A percentile compares a stretch with the other conserved stretches of the same genome.
phyloP scores from a whole-genome alignment of 139 green algal species.

The Closterium sp. region DNA sequence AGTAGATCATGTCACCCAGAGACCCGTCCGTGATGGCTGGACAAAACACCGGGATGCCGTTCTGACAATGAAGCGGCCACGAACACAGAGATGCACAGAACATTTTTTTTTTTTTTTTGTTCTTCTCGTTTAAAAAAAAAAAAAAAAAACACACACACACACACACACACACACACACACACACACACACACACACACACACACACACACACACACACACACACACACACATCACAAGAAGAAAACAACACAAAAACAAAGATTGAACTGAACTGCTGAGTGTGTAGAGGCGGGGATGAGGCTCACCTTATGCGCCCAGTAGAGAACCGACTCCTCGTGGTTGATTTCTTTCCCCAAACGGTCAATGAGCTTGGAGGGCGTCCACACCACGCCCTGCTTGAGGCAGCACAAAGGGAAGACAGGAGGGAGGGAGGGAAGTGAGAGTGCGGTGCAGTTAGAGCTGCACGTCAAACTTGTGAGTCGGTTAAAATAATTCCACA shows the following conservation, averaged over 20 bases:
- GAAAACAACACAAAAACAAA: too few relatives aligned
- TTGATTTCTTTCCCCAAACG: slow-evolving; percentile 88
- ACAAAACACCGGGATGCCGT: slow-evolving; percentile 95
- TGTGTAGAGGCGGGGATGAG: background rate
- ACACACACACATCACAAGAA: too few relatives aligned
- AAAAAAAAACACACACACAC: too few relatives aligned
- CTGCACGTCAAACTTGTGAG: too few relatives aligned
- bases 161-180: too few relatives aligned
- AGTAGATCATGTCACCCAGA: slow-evolving; percentile 98
- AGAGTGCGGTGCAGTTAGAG: too few relatives aligned
- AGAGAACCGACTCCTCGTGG: slow-evolving; percentile 82
- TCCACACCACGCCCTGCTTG: slow-evolving; percentile 78
- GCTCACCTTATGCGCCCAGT: slow-evolving; percentile 76
- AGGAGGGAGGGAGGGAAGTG: too few relatives aligned
- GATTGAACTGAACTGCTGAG: background rate
- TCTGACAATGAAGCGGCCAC: slow-evolving; percentile 47
- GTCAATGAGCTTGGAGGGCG: slow-evolving; percentile 82
- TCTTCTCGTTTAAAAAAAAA: too few relatives aligned
- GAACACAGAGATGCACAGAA: background rate
- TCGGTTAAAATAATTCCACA: slow-evolving; percentile 62
- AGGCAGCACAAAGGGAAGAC: too few relatives aligned
- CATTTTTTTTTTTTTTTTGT: too few relatives aligned
- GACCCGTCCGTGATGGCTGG: slow-evolving; percentile 91
- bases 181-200: too few relatives aligned
- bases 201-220: too few relatives aligned